These are phyloP conservation scores for Domatiomyces globalis DNA, from an alignment of 2,329 filamentous ascomycete genomes.

Conservation along the genomic window DNA sequence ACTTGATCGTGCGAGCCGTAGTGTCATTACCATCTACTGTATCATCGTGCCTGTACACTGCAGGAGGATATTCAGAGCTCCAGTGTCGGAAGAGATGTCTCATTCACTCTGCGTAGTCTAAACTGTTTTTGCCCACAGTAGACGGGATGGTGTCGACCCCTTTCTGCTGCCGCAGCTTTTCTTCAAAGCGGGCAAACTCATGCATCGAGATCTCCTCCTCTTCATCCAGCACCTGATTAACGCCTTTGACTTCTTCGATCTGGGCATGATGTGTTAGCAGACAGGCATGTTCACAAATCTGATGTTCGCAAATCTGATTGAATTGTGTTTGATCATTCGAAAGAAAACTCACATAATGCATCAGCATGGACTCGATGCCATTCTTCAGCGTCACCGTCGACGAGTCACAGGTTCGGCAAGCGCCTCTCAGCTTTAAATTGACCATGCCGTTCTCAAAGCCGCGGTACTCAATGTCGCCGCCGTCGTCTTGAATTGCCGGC, in stretches of 20 bases:
- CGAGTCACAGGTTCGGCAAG: constrained; percentile 89
- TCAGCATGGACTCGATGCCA: constrained; percentile 96
- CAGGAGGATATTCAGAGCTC: background rate
- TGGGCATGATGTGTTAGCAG: constrained; percentile 25
- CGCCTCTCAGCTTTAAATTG: constrained; percentile 73
- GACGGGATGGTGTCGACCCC: constrained; percentile 37
- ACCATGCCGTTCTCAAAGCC: constrained; percentile 81
- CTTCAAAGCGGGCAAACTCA: constrained; percentile 91
- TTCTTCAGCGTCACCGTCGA: constrained; percentile 95
- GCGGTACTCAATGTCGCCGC: constrained; percentile 89
- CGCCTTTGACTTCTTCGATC: constrained; percentile 91
- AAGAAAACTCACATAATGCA: constrained; percentile 63
- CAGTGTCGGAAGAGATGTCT: background rate
- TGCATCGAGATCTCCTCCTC: constrained; percentile 77
- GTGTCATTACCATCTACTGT: no score
- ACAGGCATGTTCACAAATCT: background rate
- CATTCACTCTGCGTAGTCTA: constrained; percentile 36
- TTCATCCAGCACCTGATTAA: constrained; percentile 77
- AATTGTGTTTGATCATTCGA: no score
- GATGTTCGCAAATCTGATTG: background rate
- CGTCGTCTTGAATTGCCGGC: constrained; percentile 92
- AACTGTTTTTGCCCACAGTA: constrained; percentile 36
- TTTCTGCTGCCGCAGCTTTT: constrained; percentile 54
- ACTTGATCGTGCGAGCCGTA: no score
- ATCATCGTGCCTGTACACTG: no score